Conservation (phyloP, 2,329 filamentous ascomycete species). For the Colletotrichum sp. region DNA sequence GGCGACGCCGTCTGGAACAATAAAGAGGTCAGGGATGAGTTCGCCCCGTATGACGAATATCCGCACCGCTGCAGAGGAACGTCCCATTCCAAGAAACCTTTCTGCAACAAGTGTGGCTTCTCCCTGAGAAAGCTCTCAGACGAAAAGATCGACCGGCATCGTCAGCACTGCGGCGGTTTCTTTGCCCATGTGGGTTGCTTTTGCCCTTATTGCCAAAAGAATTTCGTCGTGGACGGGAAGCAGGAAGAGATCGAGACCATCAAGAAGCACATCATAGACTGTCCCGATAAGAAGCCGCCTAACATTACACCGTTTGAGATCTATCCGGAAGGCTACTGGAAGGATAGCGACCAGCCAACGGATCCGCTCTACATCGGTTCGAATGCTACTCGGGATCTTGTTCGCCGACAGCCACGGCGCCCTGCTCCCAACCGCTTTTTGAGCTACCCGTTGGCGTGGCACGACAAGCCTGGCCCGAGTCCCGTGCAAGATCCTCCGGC, state of each 20-base stretch:
- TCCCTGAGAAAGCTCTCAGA: background rate
- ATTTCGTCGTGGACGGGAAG: background rate
- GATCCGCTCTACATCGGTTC: conserved; percentile 17
- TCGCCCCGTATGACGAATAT: conserved; percentile 1
- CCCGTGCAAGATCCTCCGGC: conserved; percentile 8
- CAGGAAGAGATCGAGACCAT: background rate
- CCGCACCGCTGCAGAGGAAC: conserved; percentile 23
- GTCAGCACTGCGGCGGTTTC: conserved; percentile 23
- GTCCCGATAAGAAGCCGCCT: background rate
- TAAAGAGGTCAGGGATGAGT: background rate
- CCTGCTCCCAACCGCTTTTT: conserved; percentile 3
- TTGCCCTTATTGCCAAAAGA: conserved; percentile 25
- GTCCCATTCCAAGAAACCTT: conserved; percentile 1
- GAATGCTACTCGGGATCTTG: background rate
- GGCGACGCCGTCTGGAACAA: conserved; percentile 18
- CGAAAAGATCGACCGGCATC: conserved; percentile 15
- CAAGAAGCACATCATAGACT: conserved; percentile 3
- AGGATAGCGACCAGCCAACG: background rate
- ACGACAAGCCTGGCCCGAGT: conserved; percentile 10
- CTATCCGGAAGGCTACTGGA: conserved; percentile 13
- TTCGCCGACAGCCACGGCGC: background rate
- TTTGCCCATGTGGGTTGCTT: conserved; percentile 16
- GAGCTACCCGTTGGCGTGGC: conserved; percentile 7
- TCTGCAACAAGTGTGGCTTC: conserved; percentile 23
- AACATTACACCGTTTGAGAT: conserved; percentile 19